phyloP scores from a whole-genome alignment of 352 stramenopile species.

The Peronosclerospora sorghi region DNA sequence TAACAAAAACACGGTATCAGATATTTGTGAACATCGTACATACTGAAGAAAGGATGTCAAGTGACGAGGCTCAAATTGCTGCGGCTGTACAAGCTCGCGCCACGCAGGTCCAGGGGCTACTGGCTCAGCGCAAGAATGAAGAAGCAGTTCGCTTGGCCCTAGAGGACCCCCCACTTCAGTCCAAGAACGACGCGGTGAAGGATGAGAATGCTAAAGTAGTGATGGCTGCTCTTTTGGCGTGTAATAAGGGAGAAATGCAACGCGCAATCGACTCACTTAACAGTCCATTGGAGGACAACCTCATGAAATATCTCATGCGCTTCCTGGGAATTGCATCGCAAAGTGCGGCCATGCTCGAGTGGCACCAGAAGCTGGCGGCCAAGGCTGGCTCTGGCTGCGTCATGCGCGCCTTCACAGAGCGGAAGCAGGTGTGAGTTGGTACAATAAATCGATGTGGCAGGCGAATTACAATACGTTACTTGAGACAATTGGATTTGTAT shows the following conservation, averaged over 20 bases:
- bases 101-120: constrained; percentile 53
- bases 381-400: constrained; percentile 83
- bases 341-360: constrained; percentile 78
- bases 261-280: constrained; percentile 63
- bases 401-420: constrained; percentile 81
- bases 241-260: constrained; percentile 84
- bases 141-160: constrained; percentile 65
- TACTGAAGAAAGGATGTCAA: constrained; percentile 21
- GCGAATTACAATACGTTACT: neutral
- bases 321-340: constrained; percentile 62
- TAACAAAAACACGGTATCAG: constrained; percentile 8
- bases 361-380: constrained; percentile 76
- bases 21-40: constrained; percentile 6
- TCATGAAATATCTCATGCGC: constrained; percentile 87
- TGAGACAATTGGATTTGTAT: neutral
- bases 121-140: constrained; percentile 72
- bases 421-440: constrained; percentile 68
- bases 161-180: constrained; percentile 55
- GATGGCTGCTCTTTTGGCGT: constrained; percentile 58
- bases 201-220: constrained; percentile 72
- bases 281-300: constrained; percentile 54
- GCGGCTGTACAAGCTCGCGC: constrained; percentile 48
- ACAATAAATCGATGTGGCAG: too few species aligned
- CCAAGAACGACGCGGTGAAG: constrained; percentile 55
- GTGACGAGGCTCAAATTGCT: constrained; percentile 42